Base-by-base conservation (phyloP, 2,329 filamentous ascomycete species). In the Chalaropsis thielavioides region DNA sequence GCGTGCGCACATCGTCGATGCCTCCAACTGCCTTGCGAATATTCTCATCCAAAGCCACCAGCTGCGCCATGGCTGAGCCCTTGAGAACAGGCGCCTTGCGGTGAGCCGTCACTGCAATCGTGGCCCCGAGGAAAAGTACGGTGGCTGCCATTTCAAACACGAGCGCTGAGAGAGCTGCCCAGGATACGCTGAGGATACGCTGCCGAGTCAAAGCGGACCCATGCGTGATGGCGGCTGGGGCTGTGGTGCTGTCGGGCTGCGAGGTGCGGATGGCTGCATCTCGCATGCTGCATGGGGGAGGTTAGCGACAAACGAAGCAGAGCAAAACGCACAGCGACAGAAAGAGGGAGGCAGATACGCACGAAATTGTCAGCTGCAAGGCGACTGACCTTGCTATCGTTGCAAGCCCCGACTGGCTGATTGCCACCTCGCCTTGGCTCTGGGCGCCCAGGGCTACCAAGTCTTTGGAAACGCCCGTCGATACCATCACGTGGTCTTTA, bases 321-420 rank as follows among this genome's bases (percentile, higher is more conserved):
- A 38, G n/a, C 43, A 46, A 3, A 46, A n/a, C n/a, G 35, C 3
- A 38, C 35, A 38, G 35, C 4, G 3, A 38, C 35, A 38, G 46
- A 38, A 4, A 38, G 46, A 56, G 38, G 27, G 24, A 10, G 8
- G 2, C 38, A 31, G 19, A 5, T 24, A 69, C 71, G 68, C 68
- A 70, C 71, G 68, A 51, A 61, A 70, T 69, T 1, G 69, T 70
- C 51, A 72, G 59, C 51, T 69, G 69, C 10, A 61, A 66, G 10
- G 72, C 71, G 59, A 72, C 68, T 40, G 71, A 72, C 15, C 59
- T 31, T 11, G 69, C 70, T 24, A 71, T 19, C n/a, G 69, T n/a
- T 0, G 10, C 15, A 10, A 58, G 24, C 24, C 51, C 31, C 8
- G 51, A 22, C 24, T 58, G 24, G 0, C 8, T 19, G 51, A 6